Evolutionary conservation across 2,329 filamentous ascomycete species (phyloP).

Genomic region (Aspergillus fijiensis): DNA sequence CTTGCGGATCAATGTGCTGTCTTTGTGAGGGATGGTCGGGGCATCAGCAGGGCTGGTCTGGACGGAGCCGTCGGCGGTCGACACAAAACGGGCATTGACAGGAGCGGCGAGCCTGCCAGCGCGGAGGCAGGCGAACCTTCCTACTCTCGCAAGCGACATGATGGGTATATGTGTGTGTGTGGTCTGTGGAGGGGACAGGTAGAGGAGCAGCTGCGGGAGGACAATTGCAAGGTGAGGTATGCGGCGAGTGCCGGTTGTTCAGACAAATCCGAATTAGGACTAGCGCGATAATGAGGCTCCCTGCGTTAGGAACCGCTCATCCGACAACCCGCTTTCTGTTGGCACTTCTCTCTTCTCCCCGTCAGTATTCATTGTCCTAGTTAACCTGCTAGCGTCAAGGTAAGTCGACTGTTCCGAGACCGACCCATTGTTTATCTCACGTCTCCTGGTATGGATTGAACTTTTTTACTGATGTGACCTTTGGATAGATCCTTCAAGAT

Average conservation of each 20-base stretch:
- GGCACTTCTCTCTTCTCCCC: conserved; percentile 34
- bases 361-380: conserved; percentile 33
- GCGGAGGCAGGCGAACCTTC: conserved; percentile 37
- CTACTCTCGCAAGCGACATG: conserved; percentile 68
- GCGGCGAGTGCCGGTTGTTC: conserved; percentile 33
- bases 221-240: conserved; percentile 31
- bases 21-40: conserved; percentile 39
- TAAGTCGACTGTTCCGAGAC: conserved; percentile 20
- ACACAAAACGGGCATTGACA: conserved; percentile 39
- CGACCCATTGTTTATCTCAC: not conserved
- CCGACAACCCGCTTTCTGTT: conserved; percentile 39
- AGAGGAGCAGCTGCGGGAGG: conserved; percentile 35
- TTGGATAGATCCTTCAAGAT: conserved; percentile 59
- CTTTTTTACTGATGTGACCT: conserved; percentile 21
- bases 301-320: conserved; percentile 29
- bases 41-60: conserved; percentile 50
- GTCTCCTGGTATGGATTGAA: not conserved
- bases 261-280: conserved; percentile 34
- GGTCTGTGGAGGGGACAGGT: conserved; percentile 19
- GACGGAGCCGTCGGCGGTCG: conserved; percentile 55
- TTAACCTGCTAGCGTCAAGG: conserved; percentile 37
- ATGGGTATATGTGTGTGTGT: conserved; percentile 25
- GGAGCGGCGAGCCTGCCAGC: conserved; percentile 30
- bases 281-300: conserved; percentile 33
- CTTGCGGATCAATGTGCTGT: conserved; percentile 51